Conservation (phyloP, 306 rosid species). For the Arachis stenosperma region DNA sequence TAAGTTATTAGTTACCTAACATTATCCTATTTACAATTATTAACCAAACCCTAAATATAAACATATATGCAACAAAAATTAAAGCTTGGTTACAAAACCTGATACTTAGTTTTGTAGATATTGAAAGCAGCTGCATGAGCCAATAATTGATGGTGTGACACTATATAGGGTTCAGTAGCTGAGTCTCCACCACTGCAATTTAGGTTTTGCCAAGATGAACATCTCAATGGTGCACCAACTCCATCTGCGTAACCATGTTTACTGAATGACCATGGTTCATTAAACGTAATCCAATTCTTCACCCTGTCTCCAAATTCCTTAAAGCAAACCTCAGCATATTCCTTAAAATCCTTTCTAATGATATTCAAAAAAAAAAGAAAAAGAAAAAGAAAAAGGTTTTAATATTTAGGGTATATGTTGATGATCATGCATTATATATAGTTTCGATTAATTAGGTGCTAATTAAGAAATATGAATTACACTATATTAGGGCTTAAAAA, state of each 20-base stretch:
- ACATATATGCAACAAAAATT: too few species aligned
- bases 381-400: not conserved
- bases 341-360: slow-evolving; percentile 38
- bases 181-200: slow-evolving; percentile 58
- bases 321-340: slow-evolving; percentile 42
- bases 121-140: slow-evolving; percentile 60
- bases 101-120: slow-evolving; percentile 48
- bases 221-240: slow-evolving; percentile 31
- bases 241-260: slow-evolving; percentile 30
- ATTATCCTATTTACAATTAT: too few species aligned
- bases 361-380: not conserved
- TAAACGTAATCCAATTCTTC: slow-evolving; percentile 44
- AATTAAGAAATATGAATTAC: slow-evolving; percentile 39
- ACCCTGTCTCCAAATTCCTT: slow-evolving; percentile 48
- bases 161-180: slow-evolving; percentile 60
- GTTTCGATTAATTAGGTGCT: not conserved
- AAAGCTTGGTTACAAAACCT: slow-evolving; percentile 32
- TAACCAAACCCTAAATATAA: too few species aligned
- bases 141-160: slow-evolving; percentile 54
- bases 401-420: not conserved
- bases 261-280: slow-evolving; percentile 37
- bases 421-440: not conserved
- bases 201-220: slow-evolving; percentile 48
- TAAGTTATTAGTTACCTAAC: too few species aligned
- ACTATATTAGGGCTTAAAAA: slow-evolving; percentile 48